phyloP scores from a whole-genome alignment of 1,284 basidiomycete genomes.

The Sporisorium iseilematis-ciliati region DNA sequence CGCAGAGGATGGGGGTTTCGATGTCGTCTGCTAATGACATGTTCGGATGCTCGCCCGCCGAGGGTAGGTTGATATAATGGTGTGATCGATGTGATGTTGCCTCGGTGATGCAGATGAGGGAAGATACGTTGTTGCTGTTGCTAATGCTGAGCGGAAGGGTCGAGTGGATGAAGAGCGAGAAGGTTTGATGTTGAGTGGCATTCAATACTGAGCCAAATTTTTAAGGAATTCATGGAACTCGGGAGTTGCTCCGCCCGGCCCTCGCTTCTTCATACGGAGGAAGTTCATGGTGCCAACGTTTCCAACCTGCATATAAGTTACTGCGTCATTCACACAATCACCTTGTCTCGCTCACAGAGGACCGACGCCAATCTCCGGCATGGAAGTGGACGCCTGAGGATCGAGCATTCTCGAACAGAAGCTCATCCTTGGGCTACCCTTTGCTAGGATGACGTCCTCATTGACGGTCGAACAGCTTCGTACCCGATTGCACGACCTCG shows the following conservation, averaged over 20 bases:
- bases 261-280: neutral
- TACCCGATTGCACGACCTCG: slow-evolving; percentile 51
- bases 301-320: neutral
- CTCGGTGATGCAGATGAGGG: too few relatives aligned
- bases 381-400: slow-evolving; percentile 34
- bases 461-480: slow-evolving; percentile 51
- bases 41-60: neutral
- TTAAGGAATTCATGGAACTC: slow-evolving; percentile 25
- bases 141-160: slow-evolving; percentile 27
- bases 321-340: neutral
- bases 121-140: too few relatives aligned
- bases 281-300: neutral
- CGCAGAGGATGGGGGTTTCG: slow-evolving; percentile 83
- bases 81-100: slow-evolving; percentile 1
- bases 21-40: slow-evolving; percentile 76
- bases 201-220: slow-evolving; percentile 7
- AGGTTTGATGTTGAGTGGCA: slow-evolving; percentile 5
- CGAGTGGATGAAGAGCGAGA: slow-evolving; percentile 19
- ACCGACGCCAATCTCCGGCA: neutral
- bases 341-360: neutral
- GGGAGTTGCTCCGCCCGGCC: slow-evolving; percentile 7
- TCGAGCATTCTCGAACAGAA: slow-evolving; percentile 20
- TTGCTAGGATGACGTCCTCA: slow-evolving; percentile 29
- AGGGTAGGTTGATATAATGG: too few relatives aligned
- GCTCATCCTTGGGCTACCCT: slow-evolving; percentile 38